These are phyloP conservation scores for Populus simonii DNA, from an alignment of 345 rosid genomes.

Conservation along the genomic window DNA sequence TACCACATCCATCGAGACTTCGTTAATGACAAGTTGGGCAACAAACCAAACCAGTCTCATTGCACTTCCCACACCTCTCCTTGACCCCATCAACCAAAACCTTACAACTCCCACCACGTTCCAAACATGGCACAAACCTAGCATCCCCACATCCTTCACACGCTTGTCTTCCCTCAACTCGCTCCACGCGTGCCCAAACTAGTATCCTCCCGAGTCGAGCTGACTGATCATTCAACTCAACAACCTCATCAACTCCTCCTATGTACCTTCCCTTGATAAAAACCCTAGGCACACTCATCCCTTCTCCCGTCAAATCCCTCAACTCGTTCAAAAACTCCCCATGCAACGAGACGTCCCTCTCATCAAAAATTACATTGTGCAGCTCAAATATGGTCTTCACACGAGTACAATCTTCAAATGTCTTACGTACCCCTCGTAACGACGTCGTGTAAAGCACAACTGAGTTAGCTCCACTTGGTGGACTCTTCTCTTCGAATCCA, in stretches of 20 bases:
- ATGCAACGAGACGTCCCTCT: slow-evolving; percentile 85
- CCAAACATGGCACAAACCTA: slow-evolving; percentile 79
- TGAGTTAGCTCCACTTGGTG: slow-evolving; percentile 62
- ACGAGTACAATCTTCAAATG: slow-evolving; percentile 66
- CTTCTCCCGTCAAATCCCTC: slow-evolving; percentile 51
- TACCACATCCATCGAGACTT: background rate
- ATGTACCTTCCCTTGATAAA: slow-evolving; percentile 80
- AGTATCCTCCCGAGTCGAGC: slow-evolving; percentile 66
- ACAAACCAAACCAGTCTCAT: slow-evolving; percentile 77
- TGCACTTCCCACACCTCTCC: slow-evolving; percentile 68
- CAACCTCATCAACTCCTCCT: slow-evolving; percentile 76
- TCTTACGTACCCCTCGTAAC: slow-evolving; percentile 75
- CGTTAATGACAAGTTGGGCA: slow-evolving; percentile 60
- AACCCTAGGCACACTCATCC: slow-evolving; percentile 59
- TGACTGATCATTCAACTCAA: slow-evolving; percentile 62
- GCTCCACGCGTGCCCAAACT: slow-evolving; percentile 59
- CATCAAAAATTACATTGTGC: slow-evolving; percentile 65
- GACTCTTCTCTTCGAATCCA: slow-evolving; percentile 70
- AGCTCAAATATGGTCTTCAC: slow-evolving; percentile 51
- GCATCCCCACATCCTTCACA: slow-evolving; percentile 94
- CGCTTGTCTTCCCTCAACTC: slow-evolving; percentile 60
- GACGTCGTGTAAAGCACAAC: slow-evolving; percentile 88
- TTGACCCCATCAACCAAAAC: slow-evolving; percentile 45
- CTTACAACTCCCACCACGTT: slow-evolving; percentile 87
- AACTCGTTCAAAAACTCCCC: slow-evolving; percentile 67